Evolutionary conservation across 306 rosid species (phyloP), one percentile per base, ranked within the genome.

Genomic region (Boehmeria nivea): DNA sequence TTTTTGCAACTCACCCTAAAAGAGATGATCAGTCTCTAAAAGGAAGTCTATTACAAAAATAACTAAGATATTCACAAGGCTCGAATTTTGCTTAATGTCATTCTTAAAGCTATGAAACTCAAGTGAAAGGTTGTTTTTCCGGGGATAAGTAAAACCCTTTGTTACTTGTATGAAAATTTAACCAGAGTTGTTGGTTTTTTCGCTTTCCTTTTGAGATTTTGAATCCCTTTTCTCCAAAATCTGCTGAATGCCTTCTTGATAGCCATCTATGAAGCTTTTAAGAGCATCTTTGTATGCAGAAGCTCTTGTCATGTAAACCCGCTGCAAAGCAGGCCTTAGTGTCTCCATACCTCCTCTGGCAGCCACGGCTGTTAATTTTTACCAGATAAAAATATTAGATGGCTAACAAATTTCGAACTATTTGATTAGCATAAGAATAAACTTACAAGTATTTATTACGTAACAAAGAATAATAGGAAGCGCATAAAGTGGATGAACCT

Each of bases 291-390:
- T 83, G 70, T 86, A 90, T 17, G 87, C 80, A 61, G 98, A 82
- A 66, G 94, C 94, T 72, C 88, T 84, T 49, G 88, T 90, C 98
- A 90, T 82, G 72, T 86, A 90, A 31, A 86, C 59, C 26, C 86
- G 83, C 69, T 90, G 95, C 66, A 84, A 64, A 64, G 91, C 94
- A 48, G 98, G 95, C 77, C 67, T 84, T 45, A 86, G 68, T 16
- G 86, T 81, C 74, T 84, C 82, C 82, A 77, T 77, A 39, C 82
- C 82, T 56, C 78, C 94, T 69, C 85, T 79, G 8, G 95, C 94
- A 57, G 96, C 96, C 65, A 84, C 66, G 53, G 94, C 94, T 87
- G 69, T 60, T 12, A n/a, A 60, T 63, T 70, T 45, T 23, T 27
- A 33, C 67, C 72, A 68, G 59, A 36, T 50, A 57, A 58, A 75